phyloP scores from a whole-genome alignment of 345 rosid genomes.

The Gossypium stocksii region DNA sequence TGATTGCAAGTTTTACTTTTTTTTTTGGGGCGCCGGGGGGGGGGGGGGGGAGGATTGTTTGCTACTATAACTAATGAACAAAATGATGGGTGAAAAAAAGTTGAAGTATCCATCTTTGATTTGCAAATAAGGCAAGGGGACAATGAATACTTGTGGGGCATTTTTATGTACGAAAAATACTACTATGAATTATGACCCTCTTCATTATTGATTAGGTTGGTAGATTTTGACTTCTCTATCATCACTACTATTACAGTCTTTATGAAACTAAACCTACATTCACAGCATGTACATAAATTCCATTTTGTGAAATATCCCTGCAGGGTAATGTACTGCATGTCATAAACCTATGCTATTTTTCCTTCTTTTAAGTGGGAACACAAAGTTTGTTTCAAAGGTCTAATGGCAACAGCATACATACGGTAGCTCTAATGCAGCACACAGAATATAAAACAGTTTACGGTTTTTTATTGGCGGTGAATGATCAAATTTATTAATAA shows the following conservation, averaged over 20 bases:
- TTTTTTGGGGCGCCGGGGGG: too few relatives aligned
- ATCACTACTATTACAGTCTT: not conserved
- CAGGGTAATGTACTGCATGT: too few relatives aligned
- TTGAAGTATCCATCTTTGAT: not conserved
- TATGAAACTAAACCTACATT: not conserved
- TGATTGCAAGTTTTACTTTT: not conserved
- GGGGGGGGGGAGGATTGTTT: not conserved
- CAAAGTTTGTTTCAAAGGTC: too few relatives aligned
- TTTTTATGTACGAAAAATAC: not conserved
- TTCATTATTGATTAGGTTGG: constrained; percentile 4
- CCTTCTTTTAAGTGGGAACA: too few relatives aligned
- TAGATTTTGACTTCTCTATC: not conserved
- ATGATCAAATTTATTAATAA: too few relatives aligned
- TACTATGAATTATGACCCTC: not conserved
- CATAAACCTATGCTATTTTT: too few relatives aligned
- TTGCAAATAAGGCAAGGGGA: not conserved
- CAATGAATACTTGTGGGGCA: not conserved
- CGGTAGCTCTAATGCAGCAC: too few relatives aligned
- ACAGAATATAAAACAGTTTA: too few relatives aligned
- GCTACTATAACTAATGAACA: not conserved
- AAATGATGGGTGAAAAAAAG: not conserved
- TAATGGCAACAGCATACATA: too few relatives aligned
- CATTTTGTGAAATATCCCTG: not conserved
- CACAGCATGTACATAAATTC: not conserved
- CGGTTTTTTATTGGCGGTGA: too few relatives aligned